These are phyloP conservation scores for Lentinula sp. DNA, from an alignment of 768 basidiomycete species.

Conservation along the genomic window DNA sequence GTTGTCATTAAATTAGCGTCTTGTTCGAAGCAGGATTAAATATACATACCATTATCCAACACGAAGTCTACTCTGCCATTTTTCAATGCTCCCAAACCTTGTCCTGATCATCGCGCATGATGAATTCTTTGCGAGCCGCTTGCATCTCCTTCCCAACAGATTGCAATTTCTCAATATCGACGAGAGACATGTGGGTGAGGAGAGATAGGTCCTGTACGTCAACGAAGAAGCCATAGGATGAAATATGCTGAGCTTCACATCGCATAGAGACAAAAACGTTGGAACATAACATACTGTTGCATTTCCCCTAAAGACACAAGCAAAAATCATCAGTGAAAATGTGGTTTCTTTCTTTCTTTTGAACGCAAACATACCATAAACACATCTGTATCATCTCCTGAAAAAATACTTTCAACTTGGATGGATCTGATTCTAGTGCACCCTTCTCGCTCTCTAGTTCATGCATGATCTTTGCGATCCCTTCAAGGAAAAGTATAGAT, in stretches of 20 bases:
- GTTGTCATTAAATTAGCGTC: too few species aligned
- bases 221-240: not conserved
- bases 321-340: not conserved
- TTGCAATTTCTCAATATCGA: conserved; percentile 81
- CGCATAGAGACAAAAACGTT: not conserved
- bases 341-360: not conserved
- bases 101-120: conserved; percentile 79
- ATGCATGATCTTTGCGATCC: conserved; percentile 68
- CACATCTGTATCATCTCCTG: conserved; percentile 88
- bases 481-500: conserved; percentile 25
- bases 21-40: too few species aligned
- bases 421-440: conserved; percentile 35
- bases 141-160: conserved; percentile 78
- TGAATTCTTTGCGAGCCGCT: conserved; percentile 66
- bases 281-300: conserved; percentile 57
- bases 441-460: conserved; percentile 51
- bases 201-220: conserved; percentile 80
- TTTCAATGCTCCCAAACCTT: conserved; percentile 66
- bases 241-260: not conserved
- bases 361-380: conserved; percentile 55
- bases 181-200: conserved; percentile 75
- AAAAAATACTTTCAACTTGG: conserved; percentile 60
- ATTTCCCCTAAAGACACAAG: conserved; percentile 65
- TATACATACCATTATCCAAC: conserved; percentile 73
- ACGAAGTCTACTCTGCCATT: conserved; percentile 73